Base-by-base conservation (phyloP, 805 yeast genomes). In the Pichia deserticola region DNA sequence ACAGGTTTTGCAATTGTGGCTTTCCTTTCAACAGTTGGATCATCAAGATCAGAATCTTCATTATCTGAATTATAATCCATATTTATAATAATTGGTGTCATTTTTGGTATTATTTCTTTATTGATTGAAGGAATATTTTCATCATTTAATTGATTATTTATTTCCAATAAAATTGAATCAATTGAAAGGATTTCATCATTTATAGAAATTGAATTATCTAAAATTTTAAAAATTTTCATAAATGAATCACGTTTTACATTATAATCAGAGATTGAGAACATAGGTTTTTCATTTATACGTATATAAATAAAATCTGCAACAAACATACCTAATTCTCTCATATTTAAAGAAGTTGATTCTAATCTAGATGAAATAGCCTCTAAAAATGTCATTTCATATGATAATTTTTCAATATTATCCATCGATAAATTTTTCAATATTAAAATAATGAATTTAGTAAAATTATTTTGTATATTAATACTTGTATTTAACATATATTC, bases 311-410 rank as follows among this genome's bases (percentile, higher is more conserved):
- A 59, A 57, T 82, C 84, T 1, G 86, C 87, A 7, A 84, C 61
- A 13, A 75, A 58, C 62, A 84, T 77, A 0, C 82, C 89, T 34
- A 82, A 62, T 12, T 70, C 59, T 49, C 86, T 73, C 2, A 74
- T 64, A n/a, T 58, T 60, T 1, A 62, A 57, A 1, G 79, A 71
- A 42, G 71, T 70, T 0, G 84, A 76, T 29, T 71, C 72, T n/a
- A 85, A 67, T 36, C 83, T 68, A 45, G 71, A 65, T 0, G 85
- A 75, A n/a, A 85, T 70, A 0, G 79, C 73, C 28, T 68, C 60
- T 13, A 83, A 60, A 56, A 83, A 82, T 0, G 47, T 47, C 3
- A 65, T 48, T 8, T 72, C 65, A 11, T 58, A 61, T 5, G 79
- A 60, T 2, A 81, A 27, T 1, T 51, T 56, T 9, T 48, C 42